Evolutionary conservation across 1,139 yeast genomes (phyloP).

Genomic region (Lodderomyces margitis): DNA sequence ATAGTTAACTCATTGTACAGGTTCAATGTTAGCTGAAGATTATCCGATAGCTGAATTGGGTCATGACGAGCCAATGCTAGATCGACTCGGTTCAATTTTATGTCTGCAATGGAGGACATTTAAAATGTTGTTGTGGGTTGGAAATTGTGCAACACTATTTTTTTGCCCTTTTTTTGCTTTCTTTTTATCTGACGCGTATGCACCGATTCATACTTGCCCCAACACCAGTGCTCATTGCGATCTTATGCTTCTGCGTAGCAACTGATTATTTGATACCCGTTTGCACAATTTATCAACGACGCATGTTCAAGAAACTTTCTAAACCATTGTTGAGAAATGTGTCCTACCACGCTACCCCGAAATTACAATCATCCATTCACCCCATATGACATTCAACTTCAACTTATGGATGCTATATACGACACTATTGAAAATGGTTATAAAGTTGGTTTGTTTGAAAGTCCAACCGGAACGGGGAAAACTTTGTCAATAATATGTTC

Average conservation of each 20-base stretch:
- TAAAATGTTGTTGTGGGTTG: constrained; percentile 4
- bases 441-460: constrained; percentile 82
- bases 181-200: background rate
- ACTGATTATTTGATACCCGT: too few species aligned
- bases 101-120: constrained; percentile 19
- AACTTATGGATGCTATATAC: constrained; percentile 74
- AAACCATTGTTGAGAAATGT: background rate
- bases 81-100: constrained; percentile 24
- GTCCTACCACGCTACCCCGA: background rate
- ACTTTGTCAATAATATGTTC: constrained; percentile 86
- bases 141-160: background rate
- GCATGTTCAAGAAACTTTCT: background rate
- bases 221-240: too few species aligned
- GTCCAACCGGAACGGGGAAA: constrained; percentile 96
- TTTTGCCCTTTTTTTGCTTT: too few species aligned
- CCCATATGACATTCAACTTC: constrained; percentile 77
- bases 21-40: constrained; percentile 39
- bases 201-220: too few species aligned
- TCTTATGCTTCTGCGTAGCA: too few species aligned
- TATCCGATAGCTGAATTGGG: constrained; percentile 40
- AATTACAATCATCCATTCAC: constrained; percentile 70
- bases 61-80: constrained; percentile 22
- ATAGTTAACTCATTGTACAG: constrained; percentile 32
- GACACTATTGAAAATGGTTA: constrained; percentile 55
- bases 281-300: background rate